phyloP scores from a whole-genome alignment of 2,329 filamentous ascomycete genomes.

The Monilinia vaccinii-corymbosi region DNA sequence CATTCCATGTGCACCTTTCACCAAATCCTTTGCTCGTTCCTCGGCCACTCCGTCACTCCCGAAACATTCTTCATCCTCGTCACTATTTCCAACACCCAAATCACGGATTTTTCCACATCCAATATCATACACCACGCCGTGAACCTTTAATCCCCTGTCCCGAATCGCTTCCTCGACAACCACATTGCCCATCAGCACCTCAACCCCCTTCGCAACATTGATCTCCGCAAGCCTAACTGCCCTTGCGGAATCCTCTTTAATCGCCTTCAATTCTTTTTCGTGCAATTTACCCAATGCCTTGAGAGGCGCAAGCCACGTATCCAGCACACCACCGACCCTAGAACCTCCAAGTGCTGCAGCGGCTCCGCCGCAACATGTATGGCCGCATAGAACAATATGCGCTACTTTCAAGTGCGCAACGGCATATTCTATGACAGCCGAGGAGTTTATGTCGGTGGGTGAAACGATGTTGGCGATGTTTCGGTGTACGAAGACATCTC shows the following conservation, averaged over 20 bases:
- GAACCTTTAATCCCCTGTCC: conserved; percentile 62
- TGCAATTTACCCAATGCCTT: conserved; percentile 38
- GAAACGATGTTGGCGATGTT: conserved; percentile 83
- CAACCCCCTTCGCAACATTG: conserved; percentile 63
- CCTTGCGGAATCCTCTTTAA: conserved; percentile 45
- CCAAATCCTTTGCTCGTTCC: conserved; percentile 12
- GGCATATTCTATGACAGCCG: conserved; percentile 71
- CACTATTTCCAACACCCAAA: conserved; percentile 35
- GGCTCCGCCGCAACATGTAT: conserved; percentile 60
- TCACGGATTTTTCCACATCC: conserved; percentile 40
- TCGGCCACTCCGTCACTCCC: conserved; percentile 28
- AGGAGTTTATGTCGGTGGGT: conserved; percentile 64
- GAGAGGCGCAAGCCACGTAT: conserved; percentile 46
- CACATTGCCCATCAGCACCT: conserved; percentile 58
- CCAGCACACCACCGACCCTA: conserved; percentile 44
- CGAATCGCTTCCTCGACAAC: conserved; percentile 61
- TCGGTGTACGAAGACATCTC: conserved; percentile 81
- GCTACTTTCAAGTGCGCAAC: conserved; percentile 63
- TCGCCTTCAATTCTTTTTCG: conserved; percentile 44
- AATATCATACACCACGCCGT: conserved; percentile 69
- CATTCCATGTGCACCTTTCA: conserved; percentile 39
- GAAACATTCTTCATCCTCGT: conserved; percentile 17
- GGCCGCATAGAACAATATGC: conserved; percentile 62
- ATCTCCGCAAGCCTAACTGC: conserved; percentile 61
- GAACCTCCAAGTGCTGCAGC: conserved; percentile 44